Evolutionary conservation across 2,329 filamentous ascomycete genomes (phyloP).

Genomic region (Colletotrichum sp.): DNA sequence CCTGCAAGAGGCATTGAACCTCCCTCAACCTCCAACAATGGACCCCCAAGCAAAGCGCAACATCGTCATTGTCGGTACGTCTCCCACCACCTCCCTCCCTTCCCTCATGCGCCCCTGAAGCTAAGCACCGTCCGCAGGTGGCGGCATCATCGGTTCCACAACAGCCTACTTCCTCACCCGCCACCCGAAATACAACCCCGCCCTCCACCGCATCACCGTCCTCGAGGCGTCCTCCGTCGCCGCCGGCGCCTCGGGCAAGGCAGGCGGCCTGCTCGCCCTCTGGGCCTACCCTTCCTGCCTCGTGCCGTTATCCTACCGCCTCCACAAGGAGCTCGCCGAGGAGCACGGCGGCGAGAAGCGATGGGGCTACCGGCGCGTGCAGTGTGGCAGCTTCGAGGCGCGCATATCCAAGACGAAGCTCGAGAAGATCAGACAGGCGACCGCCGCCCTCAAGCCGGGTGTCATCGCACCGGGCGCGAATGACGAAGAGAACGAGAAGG

Average conservation of each 20-base stretch:
- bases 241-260: constrained; percentile 92
- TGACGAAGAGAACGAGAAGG: constrained; percentile 38
- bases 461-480: constrained; percentile 3
- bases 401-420: constrained; percentile 40
- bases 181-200: constrained; percentile 79
- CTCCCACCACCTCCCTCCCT: not conserved
- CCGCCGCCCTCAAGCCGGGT: constrained; percentile 19
- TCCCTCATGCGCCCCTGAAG: not conserved
- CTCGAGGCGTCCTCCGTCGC: constrained; percentile 87
- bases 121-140: constrained; percentile 59
- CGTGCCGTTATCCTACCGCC: constrained; percentile 82
- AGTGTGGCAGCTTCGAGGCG: constrained; percentile 67
- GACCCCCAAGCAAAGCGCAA: constrained; percentile 37
- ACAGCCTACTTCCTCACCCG: constrained; percentile 91
- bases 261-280: constrained; percentile 85
- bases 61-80: constrained; percentile 57
- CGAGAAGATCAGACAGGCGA: constrained; percentile 29
- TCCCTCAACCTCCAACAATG: not conserved
- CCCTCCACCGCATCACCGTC: constrained; percentile 79
- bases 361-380: constrained; percentile 87
- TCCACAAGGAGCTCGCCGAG: constrained; percentile 84
- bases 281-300: constrained; percentile 91
- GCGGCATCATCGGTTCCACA: constrained; percentile 90
- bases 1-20: not conserved
- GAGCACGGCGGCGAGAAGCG: constrained; percentile 78